Evolutionary conservation across 2,329 filamentous ascomycete genomes (phyloP), one percentile per base, ranked within the genome.

Genomic region (Ophiostoma quercus): DNA sequence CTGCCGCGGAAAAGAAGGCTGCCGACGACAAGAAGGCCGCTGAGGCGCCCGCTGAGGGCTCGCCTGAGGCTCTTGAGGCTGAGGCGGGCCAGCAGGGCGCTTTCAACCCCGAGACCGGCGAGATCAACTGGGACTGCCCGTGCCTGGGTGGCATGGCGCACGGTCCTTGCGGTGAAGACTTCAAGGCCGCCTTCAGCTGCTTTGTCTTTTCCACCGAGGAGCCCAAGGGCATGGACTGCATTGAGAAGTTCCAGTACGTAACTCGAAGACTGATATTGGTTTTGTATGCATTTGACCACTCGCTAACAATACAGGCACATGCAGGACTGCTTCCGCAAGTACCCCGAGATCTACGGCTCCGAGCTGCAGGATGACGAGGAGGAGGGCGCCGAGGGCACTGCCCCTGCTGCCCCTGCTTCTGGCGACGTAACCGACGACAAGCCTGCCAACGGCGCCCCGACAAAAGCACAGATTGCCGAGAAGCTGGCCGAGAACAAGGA

Each of bases 71-170:
- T 0, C 81, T 95, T 16, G 90, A 97, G 79, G 87, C 92, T 71
- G 93, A 97, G 79, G 93, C 92, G 6, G 86, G 83, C 72, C 89
- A 94, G 78, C 89, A 98, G 80, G 95, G 92, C 70, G 95, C 95
- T 0, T 99, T 98, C 83, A 96, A 99, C 80, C 93, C 94, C 2
- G 95, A 98, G 83, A 99, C 95, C 11, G 95, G 95, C 75, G 95
- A 99, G 85, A 99, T 99, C 82, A 99, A 99, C 84, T 99, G 95
- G 95, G 95, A 98, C 79, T 99, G 95, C 80, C 95, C 95, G 19
- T 99, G 95, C 79, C 83, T 99, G 43, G 95, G 95, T 67, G 95
- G 95, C 68, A 99, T 99, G 95, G 95, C 95, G 8, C 82, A 97
- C 77, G 95, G 95, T 0, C 95, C 95, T 69, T 99, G 95, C 78